Evolutionary conservation across 768 basidiomycete species (phyloP).

Genomic region (Mycena vulgaris): DNA sequence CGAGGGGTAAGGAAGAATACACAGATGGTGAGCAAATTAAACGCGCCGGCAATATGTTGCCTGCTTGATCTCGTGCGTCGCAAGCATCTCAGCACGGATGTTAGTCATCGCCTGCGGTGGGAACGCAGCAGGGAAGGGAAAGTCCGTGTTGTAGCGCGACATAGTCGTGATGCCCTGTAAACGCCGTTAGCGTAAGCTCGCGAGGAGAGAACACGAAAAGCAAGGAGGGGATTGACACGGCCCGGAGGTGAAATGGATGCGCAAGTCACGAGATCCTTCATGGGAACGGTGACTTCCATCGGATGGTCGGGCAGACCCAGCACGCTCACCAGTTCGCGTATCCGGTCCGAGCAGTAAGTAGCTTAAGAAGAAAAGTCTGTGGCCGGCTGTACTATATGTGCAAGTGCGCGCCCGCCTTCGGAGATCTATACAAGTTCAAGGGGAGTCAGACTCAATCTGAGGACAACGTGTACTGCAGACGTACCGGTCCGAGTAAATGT

Average conservation of each 20-base stretch:
- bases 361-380: conserved; percentile 97
- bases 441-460: too few species aligned
- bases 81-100: conserved; percentile 93
- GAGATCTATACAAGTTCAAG: conserved; percentile 70
- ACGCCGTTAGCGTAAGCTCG: too few species aligned
- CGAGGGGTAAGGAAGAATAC: conserved; percentile 72
- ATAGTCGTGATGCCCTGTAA: conserved; percentile 98
- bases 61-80: conserved; percentile 79
- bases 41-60: too few species aligned
- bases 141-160: conserved; percentile 94
- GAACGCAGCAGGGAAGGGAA: conserved; percentile 92
- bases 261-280: conserved; percentile 86
- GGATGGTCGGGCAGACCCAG: too few species aligned
- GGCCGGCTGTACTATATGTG: too few species aligned
- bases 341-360: conserved; percentile 97
- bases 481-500: conserved; percentile 90
- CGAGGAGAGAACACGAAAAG: too few species aligned
- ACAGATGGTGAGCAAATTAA: too few species aligned
- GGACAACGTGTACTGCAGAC: too few species aligned
- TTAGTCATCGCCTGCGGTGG: conserved; percentile 96
- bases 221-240: too few species aligned
- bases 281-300: too few species aligned
- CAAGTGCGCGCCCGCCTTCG: conserved; percentile 95
- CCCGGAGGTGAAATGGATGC: conserved; percentile 86
- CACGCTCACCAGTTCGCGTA: too few species aligned